Evolutionary conservation across 225 moss, liverwort and hornwort genomes (phyloP).

Genomic region (Ulota crispa): DNA sequence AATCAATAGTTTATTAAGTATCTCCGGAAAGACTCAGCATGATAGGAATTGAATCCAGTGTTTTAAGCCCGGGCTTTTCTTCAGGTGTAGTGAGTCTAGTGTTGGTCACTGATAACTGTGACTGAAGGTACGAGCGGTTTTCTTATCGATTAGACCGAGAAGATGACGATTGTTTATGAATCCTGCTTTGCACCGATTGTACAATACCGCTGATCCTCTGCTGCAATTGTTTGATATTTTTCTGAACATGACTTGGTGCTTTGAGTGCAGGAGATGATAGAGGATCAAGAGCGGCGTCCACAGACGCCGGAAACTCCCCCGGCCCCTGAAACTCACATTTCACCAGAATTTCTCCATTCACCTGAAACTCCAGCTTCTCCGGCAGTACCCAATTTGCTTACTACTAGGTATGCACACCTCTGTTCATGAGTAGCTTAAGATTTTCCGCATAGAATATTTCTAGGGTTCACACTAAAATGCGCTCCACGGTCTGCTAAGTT

Average conservation of each 20-base stretch:
- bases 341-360: slow-evolving; percentile 24
- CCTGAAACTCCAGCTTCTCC: slow-evolving; percentile 28
- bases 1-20: neutral
- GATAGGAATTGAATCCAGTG: neutral
- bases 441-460: neutral
- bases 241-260: neutral
- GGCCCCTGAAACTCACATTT: slow-evolving; percentile 22
- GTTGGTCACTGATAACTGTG: neutral
- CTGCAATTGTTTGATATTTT: neutral
- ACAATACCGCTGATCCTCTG: neutral
- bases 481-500: neutral
- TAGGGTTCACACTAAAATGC: neutral
- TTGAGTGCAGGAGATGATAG: slow-evolving; percentile 50
- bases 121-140: neutral
- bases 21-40: neutral
- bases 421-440: neutral
- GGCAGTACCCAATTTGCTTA: slow-evolving; percentile 21
- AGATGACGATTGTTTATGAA: neutral
- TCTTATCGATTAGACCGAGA: slow-evolving; percentile 7
- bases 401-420: slow-evolving; percentile 36
- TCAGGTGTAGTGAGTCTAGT: neutral
- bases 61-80: neutral
- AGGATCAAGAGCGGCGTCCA: slow-evolving; percentile 43
- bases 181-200: neutral
- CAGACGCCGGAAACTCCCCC: slow-evolving; percentile 39